These are phyloP conservation scores for Backusella tarrabulga DNA, from an alignment of 192 early-diverging fungal species.

Conservation along the genomic window DNA sequence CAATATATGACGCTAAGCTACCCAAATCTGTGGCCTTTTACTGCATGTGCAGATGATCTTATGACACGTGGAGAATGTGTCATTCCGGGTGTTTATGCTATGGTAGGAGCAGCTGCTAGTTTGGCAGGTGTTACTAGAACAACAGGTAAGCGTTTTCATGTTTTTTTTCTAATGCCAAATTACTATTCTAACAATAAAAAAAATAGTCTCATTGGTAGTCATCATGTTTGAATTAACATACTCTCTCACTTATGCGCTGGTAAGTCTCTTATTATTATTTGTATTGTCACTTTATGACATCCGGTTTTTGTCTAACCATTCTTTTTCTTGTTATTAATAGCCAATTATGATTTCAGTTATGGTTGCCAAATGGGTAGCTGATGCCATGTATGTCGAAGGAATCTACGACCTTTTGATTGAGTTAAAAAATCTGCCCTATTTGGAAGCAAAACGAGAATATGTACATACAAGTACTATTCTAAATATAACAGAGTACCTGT, in stretches of 20 bases:
- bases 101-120: slow-evolving; percentile 90
- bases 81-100: slow-evolving; percentile 93
- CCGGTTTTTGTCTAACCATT: background rate
- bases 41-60: slow-evolving; percentile 72
- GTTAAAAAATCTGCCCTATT: slow-evolving; percentile 68
- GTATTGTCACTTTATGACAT: background rate
- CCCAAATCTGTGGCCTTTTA: slow-evolving; percentile 68
- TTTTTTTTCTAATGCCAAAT: background rate
- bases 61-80: slow-evolving; percentile 64
- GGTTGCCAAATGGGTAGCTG: slow-evolving; percentile 70
- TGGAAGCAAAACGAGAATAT: slow-evolving; percentile 76
- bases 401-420: slow-evolving; percentile 79
- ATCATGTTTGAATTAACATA: slow-evolving; percentile 99
- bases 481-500: slow-evolving; percentile 67
- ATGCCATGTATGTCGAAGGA: slow-evolving; percentile 59
- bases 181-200: background rate
- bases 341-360: slow-evolving; percentile 38
- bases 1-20: slow-evolving; percentile 57
- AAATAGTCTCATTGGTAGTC: slow-evolving; percentile 76
- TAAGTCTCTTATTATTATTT: background rate
- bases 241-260: slow-evolving; percentile 84
- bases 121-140: slow-evolving; percentile 85
- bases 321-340: slow-evolving; percentile 12
- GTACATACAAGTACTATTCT: slow-evolving; percentile 57
- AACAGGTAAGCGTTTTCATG: slow-evolving; percentile 45